Evolutionary conservation across 2,329 filamentous ascomycete genomes (phyloP).

Genomic region (Sporothrix protearum): DNA sequence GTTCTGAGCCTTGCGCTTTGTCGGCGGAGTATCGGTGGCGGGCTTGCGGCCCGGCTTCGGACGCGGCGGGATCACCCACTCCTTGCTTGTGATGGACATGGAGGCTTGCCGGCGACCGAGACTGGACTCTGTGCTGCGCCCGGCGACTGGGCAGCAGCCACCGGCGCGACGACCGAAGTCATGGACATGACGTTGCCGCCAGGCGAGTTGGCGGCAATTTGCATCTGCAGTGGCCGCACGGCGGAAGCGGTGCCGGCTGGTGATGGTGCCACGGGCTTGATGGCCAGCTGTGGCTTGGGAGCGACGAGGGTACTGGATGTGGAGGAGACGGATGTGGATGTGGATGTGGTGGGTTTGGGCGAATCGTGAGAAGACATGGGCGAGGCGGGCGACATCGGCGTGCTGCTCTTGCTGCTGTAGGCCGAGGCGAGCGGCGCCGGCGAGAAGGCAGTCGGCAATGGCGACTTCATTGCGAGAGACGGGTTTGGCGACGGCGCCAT

Average conservation of each 20-base stretch:
- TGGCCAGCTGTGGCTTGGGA: conserved; percentile 26
- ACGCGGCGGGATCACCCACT: conserved; percentile 81
- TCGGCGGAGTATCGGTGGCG: conserved; percentile 85
- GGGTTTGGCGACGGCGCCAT: conserved; percentile 23
- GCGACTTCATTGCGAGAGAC: conserved; percentile 20
- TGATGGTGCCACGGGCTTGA: conserved; percentile 25
- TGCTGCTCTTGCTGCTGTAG: conserved; percentile 25
- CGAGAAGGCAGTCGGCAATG: conserved; percentile 2
- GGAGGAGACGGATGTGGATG: conserved; percentile 28
- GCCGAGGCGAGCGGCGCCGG: conserved; percentile 11
- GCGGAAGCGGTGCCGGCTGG: conserved; percentile 7
- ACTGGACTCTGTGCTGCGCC: conserved; percentile 31
- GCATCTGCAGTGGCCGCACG: conserved; percentile 33
- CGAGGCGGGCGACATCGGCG: conserved; percentile 25
- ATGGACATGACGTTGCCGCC: conserved; percentile 46
- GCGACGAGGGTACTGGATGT: conserved; percentile 24
- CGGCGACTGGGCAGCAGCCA: conserved; percentile 37
- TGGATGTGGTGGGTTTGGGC: conserved; percentile 20
- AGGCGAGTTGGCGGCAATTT: conserved; percentile 27
- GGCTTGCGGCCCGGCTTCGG: conserved; percentile 92
- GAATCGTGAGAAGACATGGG: conserved; percentile 25
- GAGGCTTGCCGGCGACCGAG: conserved; percentile 36
- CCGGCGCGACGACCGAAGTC: conserved; percentile 46
- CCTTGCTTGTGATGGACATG: conserved; percentile 68
- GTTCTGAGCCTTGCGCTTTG: conserved; percentile 93